phyloP scores from a whole-genome alignment of 2,329 filamentous ascomycete species.

The Fusarium sp. region DNA sequence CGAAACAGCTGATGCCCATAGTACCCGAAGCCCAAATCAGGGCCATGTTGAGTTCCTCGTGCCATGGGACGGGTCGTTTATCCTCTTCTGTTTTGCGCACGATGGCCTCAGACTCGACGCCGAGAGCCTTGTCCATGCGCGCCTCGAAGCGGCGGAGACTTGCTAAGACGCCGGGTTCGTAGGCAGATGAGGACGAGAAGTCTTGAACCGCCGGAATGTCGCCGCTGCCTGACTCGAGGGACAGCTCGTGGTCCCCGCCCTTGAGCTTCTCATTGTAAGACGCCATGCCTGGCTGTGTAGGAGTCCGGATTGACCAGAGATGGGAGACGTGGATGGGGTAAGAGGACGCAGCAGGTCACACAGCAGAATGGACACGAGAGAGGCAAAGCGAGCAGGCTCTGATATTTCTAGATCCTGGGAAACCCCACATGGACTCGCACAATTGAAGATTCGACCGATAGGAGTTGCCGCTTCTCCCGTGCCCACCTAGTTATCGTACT shows the following conservation, averaged over 20 bases:
- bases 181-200: background rate
- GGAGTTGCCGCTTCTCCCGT: slow-evolving; percentile 18
- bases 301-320: background rate
- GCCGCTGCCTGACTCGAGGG: slow-evolving; percentile 14
- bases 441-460: background rate
- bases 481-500: background rate
- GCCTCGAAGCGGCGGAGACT: slow-evolving; percentile 17
- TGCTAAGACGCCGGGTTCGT: background rate
- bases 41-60: slow-evolving; percentile 16
- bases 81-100: slow-evolving; percentile 12
- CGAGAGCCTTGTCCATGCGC: slow-evolving; percentile 8
- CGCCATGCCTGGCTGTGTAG: background rate
- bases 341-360: no score
- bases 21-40: slow-evolving; percentile 13
- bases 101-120: slow-evolving; percentile 10
- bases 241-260: slow-evolving; percentile 3
- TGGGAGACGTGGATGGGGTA: background rate
- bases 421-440: background rate
- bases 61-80: slow-evolving; percentile 7
- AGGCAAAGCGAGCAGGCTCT: background rate
- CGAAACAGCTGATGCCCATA: slow-evolving; percentile 14
- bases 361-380: background rate
- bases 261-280: slow-evolving; percentile 11
- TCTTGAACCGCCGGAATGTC: background rate
- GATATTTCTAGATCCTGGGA: slow-evolving; percentile 6